Evolutionary conservation across 2,329 filamentous ascomycete genomes (phyloP).

Genomic region (Aspergillus calidoustus): DNA sequence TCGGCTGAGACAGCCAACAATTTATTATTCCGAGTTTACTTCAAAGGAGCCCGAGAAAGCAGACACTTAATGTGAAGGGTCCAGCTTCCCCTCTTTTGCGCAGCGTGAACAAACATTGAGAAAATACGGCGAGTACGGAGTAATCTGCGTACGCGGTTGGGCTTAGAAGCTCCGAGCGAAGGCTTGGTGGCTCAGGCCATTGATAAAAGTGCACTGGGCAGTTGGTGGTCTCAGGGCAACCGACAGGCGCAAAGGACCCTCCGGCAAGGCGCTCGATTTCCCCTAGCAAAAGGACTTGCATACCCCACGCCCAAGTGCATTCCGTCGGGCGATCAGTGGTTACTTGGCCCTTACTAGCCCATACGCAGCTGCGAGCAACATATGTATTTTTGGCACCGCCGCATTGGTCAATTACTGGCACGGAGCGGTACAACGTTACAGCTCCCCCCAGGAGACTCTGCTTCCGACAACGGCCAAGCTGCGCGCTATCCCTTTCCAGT

Average conservation of each 20-base stretch:
- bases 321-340: slow-evolving; percentile 22
- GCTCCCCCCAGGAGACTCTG: slow-evolving; percentile 18
- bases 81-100: not conserved
- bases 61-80: not conserved
- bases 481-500: slow-evolving; percentile 23
- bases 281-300: slow-evolving; percentile 23
- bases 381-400: slow-evolving; percentile 25
- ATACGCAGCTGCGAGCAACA: slow-evolving; percentile 17
- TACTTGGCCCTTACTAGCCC: slow-evolving; percentile 17
- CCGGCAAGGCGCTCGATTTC: slow-evolving; percentile 12
- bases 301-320: slow-evolving; percentile 26
- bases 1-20: too few relatives aligned
- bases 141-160: slow-evolving; percentile 12
- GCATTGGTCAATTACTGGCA: slow-evolving; percentile 29
- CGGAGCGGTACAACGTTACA: slow-evolving; percentile 24
- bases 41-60: not conserved
- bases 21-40: not conserved
- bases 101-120: not conserved
- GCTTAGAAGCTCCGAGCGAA: slow-evolving; percentile 15
- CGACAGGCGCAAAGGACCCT: slow-evolving; percentile 7
- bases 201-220: slow-evolving; percentile 20
- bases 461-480: slow-evolving; percentile 40
- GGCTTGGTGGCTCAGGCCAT: slow-evolving; percentile 15
- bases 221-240: slow-evolving; percentile 11
- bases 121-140: not conserved